Evolutionary conservation across 2,329 filamentous ascomycete species (phyloP).

Genomic region (Coniochaeta prunicola): DNA sequence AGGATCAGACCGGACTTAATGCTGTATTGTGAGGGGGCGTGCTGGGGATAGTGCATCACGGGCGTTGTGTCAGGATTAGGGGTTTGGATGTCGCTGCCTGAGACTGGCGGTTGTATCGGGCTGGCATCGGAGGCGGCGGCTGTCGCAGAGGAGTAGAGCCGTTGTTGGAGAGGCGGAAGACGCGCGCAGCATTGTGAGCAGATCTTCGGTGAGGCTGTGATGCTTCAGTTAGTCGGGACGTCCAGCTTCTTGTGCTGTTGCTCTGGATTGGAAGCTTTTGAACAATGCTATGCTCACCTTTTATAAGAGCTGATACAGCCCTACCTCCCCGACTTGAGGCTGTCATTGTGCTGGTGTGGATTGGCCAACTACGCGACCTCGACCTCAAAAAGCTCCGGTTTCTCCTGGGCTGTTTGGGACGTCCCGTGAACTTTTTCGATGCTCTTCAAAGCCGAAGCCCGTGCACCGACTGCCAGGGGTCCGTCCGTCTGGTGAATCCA

Average conservation of each 20-base stretch:
- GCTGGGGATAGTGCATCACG: constrained; percentile 13
- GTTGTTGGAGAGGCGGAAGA: constrained; percentile 15
- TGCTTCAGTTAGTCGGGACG: not conserved
- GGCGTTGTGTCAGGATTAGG: constrained; percentile 15
- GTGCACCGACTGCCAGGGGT: not conserved
- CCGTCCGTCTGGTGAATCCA: not conserved
- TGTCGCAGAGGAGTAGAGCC: constrained; percentile 24
- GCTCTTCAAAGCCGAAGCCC: not conserved
- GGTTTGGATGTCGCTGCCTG: constrained; percentile 16
- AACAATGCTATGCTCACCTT: constrained; percentile 28
- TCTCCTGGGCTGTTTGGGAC: constrained; percentile 5
- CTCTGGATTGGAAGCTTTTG: not conserved
- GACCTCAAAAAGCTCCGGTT: constrained; percentile 5
- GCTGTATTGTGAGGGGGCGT: constrained; percentile 27
- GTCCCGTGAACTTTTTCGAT: constrained; percentile 21
- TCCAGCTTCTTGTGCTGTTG: not conserved
- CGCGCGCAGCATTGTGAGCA: constrained; percentile 29
- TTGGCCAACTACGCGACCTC: not conserved
- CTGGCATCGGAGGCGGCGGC: constrained; percentile 18
- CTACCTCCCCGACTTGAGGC: constrained; percentile 50
- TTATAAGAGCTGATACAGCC: constrained; percentile 39
- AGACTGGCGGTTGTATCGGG: constrained; percentile 11
- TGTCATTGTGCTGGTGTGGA: constrained; percentile 33
- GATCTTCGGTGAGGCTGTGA: constrained; percentile 17
- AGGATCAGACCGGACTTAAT: constrained; percentile 68